These are phyloP conservation scores for Phanerodontia chrysosporium DNA, from an alignment of 768 basidiomycete species.

Conservation along the genomic window DNA sequence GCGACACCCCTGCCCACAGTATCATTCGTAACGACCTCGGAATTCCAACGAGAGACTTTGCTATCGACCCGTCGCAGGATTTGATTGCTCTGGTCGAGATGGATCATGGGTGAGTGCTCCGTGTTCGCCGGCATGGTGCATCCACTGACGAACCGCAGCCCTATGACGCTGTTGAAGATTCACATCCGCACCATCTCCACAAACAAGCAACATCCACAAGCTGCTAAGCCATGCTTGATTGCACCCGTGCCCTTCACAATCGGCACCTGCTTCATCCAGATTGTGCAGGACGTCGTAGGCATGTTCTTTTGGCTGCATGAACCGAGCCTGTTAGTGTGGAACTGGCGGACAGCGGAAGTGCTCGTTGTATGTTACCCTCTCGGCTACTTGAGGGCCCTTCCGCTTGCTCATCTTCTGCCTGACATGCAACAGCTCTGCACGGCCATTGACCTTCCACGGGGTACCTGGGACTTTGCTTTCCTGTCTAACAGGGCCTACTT, in stretches of 20 bases:
- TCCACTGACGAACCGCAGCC: not conserved
- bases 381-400: not conserved
- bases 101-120: slow-evolving; percentile 15
- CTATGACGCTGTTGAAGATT: slow-evolving; percentile 26
- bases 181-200: slow-evolving; percentile 39
- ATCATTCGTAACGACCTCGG: slow-evolving; percentile 34
- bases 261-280: slow-evolving; percentile 39
- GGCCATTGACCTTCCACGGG: slow-evolving; percentile 20
- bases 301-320: slow-evolving; percentile 37
- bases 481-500: slow-evolving; percentile 40
- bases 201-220: slow-evolving; percentile 39
- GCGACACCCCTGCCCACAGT: slow-evolving; percentile 4
- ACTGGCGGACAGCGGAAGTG: slow-evolving; percentile 43
- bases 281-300: slow-evolving; percentile 51
- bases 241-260: slow-evolving; percentile 25
- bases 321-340: slow-evolving; percentile 43
- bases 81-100: slow-evolving; percentile 41
- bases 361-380: slow-evolving; percentile 37
- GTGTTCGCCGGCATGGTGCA: not conserved
- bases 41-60: slow-evolving; percentile 48
- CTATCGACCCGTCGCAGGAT: slow-evolving; percentile 65
- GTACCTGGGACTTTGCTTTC: slow-evolving; percentile 43
- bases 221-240: slow-evolving; percentile 24
- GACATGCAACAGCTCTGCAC: slow-evolving; percentile 26
- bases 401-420: not conserved